Evolutionary conservation across 495 filamentous ascomycete genomes (phyloP), one percentile per base, ranked within the genome.

Genomic region (Penicillium mononematosum): DNA sequence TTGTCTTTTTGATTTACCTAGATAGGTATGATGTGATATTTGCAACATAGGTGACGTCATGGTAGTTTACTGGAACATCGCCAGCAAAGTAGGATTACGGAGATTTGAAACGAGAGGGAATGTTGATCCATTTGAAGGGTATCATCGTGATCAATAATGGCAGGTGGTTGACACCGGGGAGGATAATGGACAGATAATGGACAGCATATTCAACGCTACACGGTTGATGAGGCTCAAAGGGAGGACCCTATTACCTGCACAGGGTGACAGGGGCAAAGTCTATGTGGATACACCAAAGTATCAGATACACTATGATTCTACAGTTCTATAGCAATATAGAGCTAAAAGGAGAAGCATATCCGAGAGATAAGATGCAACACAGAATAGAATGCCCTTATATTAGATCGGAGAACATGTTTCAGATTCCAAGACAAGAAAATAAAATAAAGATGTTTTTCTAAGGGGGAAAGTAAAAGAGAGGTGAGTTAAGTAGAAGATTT

Each of bases 401-500:
- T 31, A 17, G 27, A 31, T 24, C 50, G 56, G 42, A 47, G 20
- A 38, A 14, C 16, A 31, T 45, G 34, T 60, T 53, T 63, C 51
- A 53, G 49, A 9, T 52, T 50, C 27, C 20, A 27, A 45, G 43
- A 45, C 4, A 6, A 34, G 12, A 14, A 32, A 19, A n/a, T 10
- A 32, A 4, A 32, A 32, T 4, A 32, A 32, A 9, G 9, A 12
- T 4, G 31, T 11, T 32, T 12, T 32, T 22, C 22, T 22, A 22
- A 2, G 22, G 22, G 22, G 22, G 45, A 29, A 4, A 31, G 17
- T 31, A 12, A 19, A 11, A 63, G 53, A 42, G 32, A 16, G 38
- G 46, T 6, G 19, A 44, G 55, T 64, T 59, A 52, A 56, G 57
- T 54, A 55, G 47, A 57, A 25, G 47, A 55, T 25, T 44, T 58